A percentile compares a stretch with the other conserved stretches of the same genome.
Evolutionary conservation across 2,329 filamentous ascomycete genomes (phyloP).

Genomic region (Coniochaeta hoffmannii): DNA sequence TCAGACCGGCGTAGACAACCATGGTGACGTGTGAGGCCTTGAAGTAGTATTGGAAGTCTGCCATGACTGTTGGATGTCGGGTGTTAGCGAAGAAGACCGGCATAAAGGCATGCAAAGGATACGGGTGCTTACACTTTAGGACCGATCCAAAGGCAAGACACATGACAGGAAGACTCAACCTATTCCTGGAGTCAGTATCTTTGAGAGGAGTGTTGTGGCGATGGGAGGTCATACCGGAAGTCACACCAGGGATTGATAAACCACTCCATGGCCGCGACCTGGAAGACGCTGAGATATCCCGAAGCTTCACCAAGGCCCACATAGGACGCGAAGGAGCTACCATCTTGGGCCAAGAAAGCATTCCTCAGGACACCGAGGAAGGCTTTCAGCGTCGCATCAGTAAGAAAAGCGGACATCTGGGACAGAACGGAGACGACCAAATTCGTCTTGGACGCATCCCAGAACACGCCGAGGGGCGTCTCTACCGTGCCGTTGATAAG

Average conservation of each 20-base stretch:
- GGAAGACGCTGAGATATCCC: conserved; percentile 6
- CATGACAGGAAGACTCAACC: conserved; percentile 6
- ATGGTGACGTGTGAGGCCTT: conserved; percentile 6
- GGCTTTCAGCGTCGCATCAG: conserved; percentile 5
- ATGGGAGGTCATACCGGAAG: neutral
- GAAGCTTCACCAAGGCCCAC: conserved; percentile 5
- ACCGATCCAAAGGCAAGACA: conserved; percentile 8
- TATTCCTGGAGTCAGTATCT: neutral
- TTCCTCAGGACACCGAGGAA: conserved; percentile 5
- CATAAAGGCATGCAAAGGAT: neutral
- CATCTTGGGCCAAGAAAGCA: conserved; percentile 1
- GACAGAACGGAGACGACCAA: conserved; percentile 8
- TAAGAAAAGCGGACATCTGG: conserved; percentile 7
- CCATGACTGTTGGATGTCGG: conserved; percentile 5
- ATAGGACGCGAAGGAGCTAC: conserved; percentile 6
- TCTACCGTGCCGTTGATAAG: conserved; percentile 7
- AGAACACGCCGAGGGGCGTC: conserved; percentile 4
- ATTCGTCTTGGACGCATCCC: conserved; percentile 9
- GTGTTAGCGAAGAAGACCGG: neutral
- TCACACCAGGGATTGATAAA: conserved; percentile 8
- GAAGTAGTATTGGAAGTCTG: conserved; percentile 12
- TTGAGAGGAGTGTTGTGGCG: neutral
- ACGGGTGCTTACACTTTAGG: conserved; percentile 9
- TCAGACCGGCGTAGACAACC: conserved; percentile 12
- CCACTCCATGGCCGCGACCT: conserved; percentile 5